These are phyloP conservation scores for Fomitopsis betulina DNA, from an alignment of 1,284 basidiomycete genomes.

Conservation along the genomic window DNA sequence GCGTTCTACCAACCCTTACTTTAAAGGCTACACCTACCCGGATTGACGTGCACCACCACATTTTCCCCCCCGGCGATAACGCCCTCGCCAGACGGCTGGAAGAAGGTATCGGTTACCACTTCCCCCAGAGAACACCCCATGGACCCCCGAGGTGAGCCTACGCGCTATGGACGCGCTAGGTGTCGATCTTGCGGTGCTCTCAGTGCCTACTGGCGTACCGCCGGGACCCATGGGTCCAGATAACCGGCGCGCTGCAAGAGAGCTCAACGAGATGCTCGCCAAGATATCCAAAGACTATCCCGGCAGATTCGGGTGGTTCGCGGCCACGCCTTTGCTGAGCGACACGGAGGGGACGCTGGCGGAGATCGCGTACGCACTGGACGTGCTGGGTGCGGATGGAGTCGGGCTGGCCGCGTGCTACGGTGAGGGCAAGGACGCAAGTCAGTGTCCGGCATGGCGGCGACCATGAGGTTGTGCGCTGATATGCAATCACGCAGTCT, in stretches of 20 bases:
- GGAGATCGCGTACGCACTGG: slow-evolving; percentile 56
- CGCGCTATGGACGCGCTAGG: slow-evolving; percentile 52
- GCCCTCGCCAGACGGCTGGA: slow-evolving; percentile 31
- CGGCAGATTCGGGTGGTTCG: slow-evolving; percentile 61
- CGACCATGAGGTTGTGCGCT: neutral
- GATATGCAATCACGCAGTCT: slow-evolving; percentile 35
- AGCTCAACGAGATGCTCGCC: slow-evolving; percentile 43
- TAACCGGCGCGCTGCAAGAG: slow-evolving; percentile 38
- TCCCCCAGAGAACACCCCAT: slow-evolving; percentile 61
- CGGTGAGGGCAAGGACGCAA: slow-evolving; percentile 34
- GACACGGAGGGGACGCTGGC: slow-evolving; percentile 53
- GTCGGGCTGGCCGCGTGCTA: slow-evolving; percentile 61
- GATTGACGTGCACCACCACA: slow-evolving; percentile 72
- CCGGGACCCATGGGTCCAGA: slow-evolving; percentile 35
- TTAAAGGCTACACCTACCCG: slow-evolving; percentile 18
- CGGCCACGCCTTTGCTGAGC: slow-evolving; percentile 52
- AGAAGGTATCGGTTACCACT: slow-evolving; percentile 48
- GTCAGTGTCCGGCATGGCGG: slow-evolving; percentile 14
- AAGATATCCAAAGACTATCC: slow-evolving; percentile 44
- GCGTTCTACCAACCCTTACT: neutral
- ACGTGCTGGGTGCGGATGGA: slow-evolving; percentile 55
- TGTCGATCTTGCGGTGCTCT: slow-evolving; percentile 58
- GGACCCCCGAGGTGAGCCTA: slow-evolving; percentile 54
- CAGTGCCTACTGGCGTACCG: slow-evolving; percentile 54
- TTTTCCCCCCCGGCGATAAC: slow-evolving; percentile 42